Base-by-base conservation (phyloP, 1,284 basidiomycete genomes). In the Marasmius oreades region DNA sequence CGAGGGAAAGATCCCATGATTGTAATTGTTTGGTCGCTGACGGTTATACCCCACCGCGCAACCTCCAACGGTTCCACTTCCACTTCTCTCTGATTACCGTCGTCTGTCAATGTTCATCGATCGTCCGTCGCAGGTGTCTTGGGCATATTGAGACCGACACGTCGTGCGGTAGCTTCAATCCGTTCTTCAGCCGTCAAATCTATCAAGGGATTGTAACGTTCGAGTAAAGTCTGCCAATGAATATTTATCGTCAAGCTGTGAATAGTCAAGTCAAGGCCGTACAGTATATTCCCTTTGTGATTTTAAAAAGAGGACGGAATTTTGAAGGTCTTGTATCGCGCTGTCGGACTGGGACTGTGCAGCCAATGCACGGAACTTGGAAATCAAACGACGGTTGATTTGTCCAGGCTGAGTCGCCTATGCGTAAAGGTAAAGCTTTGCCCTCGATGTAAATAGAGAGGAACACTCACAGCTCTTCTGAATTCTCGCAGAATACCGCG, bases 131-230 rank as follows among this genome's bases (percentile, higher is more conserved):
- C 62, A 57, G 62, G 67, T 26, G 64, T 62, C 44, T 69, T 61
- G 5, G 87, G 87, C 82, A 90, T 85, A 62, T 90, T 77, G 50
- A 97, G 74, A 3, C 94, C 94, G 42, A 97, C 94, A 55, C 93
- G 77, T 51, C 87, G 79, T 4, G 93, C 93, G 0, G 94, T 94
- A 1, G 91, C 92, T 60, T 86, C 77, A 56, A 95, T 79, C 58
- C 88, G 78, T 66, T 95, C 92, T 64, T 93, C 84, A 22, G 80
- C 75, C 0, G 91, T 86, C 64, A 95, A 79, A 64, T 90, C 90
- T 51, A 87, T 73, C 11, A 90, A 74, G 0, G 95, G 93, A 69
- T 95, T 95, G 74, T 97, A 97, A 56, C 92, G 78, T 59, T 90
- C 87, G 56, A 95, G 70, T 42, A 94, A 73, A 20, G 76, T 76